Conservation (phyloP, 2,329 filamentous ascomycete species). For the Dendrostoma leiphaemia region DNA sequence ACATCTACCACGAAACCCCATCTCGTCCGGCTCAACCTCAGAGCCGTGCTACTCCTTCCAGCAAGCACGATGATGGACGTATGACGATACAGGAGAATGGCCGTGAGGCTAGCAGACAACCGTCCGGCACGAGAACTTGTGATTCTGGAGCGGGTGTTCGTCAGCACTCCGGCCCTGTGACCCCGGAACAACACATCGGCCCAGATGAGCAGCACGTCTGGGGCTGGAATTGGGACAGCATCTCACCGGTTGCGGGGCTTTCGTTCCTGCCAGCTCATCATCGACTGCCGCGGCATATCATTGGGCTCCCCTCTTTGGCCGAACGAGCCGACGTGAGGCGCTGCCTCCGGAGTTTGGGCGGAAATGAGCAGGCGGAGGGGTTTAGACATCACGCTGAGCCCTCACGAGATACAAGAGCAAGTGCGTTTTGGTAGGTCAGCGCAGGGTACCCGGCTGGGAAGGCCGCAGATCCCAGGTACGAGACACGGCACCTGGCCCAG, state of each 20-base stretch:
- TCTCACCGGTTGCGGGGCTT: conserved; percentile 5
- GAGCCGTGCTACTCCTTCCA: not conserved
- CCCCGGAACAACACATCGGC: not conserved
- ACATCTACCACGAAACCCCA: not conserved
- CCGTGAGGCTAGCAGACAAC: not conserved
- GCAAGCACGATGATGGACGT: not conserved
- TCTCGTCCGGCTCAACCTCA: not conserved
- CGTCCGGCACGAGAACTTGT: not conserved
- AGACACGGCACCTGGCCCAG: not conserved
- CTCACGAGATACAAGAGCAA: not conserved
- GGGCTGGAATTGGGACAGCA: not conserved
- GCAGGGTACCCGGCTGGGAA: not conserved
- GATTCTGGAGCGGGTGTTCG: not conserved
- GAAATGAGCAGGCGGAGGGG: not conserved
- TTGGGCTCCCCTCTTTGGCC: not conserved
- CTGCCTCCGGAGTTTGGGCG: not conserved
- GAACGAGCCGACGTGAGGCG: conserved; percentile 3
- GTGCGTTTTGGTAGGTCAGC: not conserved
- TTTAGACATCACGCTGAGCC: not conserved
- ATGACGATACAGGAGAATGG: not conserved
- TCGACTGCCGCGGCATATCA: not conserved
- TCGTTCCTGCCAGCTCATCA: not conserved
- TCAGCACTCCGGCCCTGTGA: not conserved
- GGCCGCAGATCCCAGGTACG: not conserved
- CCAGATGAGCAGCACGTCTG: not conserved